Percentiles rank a stretch among this genome's conserved stretches.
Evolutionary conservation across 768 basidiomycete species (phyloP).

Genomic region (Leccinum aurantiacum): DNA sequence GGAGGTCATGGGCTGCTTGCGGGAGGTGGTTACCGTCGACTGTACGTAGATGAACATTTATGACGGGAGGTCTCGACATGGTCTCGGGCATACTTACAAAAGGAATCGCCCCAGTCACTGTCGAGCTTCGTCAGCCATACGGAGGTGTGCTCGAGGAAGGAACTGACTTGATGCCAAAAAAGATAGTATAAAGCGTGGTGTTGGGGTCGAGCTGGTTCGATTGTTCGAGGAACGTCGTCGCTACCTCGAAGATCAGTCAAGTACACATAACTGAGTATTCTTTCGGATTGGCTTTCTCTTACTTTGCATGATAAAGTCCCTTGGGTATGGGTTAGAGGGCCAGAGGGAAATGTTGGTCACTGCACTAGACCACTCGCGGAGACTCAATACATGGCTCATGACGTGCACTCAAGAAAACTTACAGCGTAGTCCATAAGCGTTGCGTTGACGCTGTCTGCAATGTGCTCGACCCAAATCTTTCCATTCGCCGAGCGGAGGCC

Average conservation of each 20-base stretch:
- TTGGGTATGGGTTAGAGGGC: constrained; percentile 48
- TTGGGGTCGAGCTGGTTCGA: constrained; percentile 42
- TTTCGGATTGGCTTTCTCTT: constrained; percentile 3
- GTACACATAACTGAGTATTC: not conserved
- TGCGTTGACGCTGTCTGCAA: constrained; percentile 41
- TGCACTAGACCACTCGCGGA: constrained; percentile 37
- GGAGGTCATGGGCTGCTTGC: constrained; percentile 43
- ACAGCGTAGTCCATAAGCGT: constrained; percentile 53
- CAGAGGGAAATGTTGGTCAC: constrained; percentile 48
- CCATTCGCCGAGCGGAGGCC: constrained; percentile 55
- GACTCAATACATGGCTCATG: not conserved
- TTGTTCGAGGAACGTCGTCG: constrained; percentile 45
- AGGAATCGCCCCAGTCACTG: constrained; percentile 47
- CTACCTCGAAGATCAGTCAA: constrained; percentile 24
- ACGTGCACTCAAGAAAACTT: constrained; percentile 7
- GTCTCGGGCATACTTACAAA: constrained; percentile 29
- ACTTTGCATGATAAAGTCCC: constrained; percentile 53
- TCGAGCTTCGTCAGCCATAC: constrained; percentile 3
- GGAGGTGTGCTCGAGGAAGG: not conserved
- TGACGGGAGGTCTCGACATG: not conserved
- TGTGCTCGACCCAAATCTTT: constrained; percentile 47
- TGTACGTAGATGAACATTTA: constrained; percentile 9
- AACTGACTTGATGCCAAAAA: constrained; percentile 56
- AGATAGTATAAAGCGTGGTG: constrained; percentile 50
- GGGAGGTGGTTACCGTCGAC: constrained; percentile 49